A percentile compares a stretch with the other conserved stretches of the same genome.
These are phyloP conservation scores for Thielaviopsis punctulata DNA, from an alignment of 2,329 filamentous ascomycete genomes.

Conservation along the genomic window DNA sequence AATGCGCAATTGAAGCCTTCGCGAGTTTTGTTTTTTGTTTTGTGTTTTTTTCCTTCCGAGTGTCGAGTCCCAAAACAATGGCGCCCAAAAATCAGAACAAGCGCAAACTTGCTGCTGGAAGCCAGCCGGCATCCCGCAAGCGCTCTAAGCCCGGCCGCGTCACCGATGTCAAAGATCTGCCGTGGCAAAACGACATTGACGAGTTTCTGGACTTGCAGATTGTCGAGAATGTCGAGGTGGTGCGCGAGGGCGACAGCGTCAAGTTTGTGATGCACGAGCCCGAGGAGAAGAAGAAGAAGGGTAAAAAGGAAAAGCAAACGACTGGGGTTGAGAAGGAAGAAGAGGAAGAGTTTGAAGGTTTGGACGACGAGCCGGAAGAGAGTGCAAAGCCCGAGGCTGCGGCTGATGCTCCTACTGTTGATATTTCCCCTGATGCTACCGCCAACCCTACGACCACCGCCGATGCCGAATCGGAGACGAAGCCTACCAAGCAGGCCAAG, in stretches of 20 bases:
- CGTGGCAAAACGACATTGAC: conserved; percentile 66
- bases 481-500: conserved; percentile 16
- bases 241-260: conserved; percentile 43
- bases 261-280: conserved; percentile 33
- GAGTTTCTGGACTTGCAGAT: conserved; percentile 88
- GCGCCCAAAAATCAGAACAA: conserved; percentile 4
- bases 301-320: background rate
- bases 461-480: conserved; percentile 17
- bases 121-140: conserved; percentile 1
- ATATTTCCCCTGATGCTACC: conserved; percentile 11
- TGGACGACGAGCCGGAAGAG: conserved; percentile 33
- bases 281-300: conserved; percentile 9
- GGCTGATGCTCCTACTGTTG: too few relatives aligned
- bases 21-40: too few relatives aligned
- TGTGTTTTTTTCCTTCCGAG: too few relatives aligned
- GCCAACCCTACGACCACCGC: conserved; percentile 4
- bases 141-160: conserved; percentile 16
- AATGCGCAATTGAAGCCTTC: background rate
- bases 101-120: conserved; percentile 1
- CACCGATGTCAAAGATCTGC: conserved; percentile 30
- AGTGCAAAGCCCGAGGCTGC: conserved; percentile 17
- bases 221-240: conserved; percentile 77
- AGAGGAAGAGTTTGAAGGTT: conserved; percentile 50
- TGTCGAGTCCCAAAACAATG: background rate
- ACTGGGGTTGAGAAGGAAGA: conserved; percentile 24